Evolutionary conservation across 805 yeast genomes (phyloP).

Genomic region (Teunomyces panamensis): DNA sequence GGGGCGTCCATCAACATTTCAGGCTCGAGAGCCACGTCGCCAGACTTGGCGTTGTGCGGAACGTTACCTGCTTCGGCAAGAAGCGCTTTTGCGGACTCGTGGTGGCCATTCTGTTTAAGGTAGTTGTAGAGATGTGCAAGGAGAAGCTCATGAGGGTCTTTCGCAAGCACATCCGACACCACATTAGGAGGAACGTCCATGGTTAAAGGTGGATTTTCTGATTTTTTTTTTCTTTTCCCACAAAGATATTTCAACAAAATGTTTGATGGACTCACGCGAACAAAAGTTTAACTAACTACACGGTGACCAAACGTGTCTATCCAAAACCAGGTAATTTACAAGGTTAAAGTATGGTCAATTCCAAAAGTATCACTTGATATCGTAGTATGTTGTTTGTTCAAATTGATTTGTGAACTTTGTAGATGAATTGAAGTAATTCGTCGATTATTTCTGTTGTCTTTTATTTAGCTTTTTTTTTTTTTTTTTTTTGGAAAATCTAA

Average conservation of each 20-base stretch:
- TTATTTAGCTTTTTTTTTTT: no score
- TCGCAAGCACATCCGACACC: slow-evolving; percentile 23
- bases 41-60: slow-evolving; percentile 19
- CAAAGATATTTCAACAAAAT: neutral
- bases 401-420: no score
- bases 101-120: slow-evolving; percentile 43
- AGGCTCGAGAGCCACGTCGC: slow-evolving; percentile 11
- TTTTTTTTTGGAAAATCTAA: no score
- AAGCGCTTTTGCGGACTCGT: slow-evolving; percentile 50
- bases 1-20: slow-evolving; percentile 31
- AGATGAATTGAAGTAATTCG: no score
- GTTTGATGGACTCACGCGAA: neutral
- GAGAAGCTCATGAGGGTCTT: slow-evolving; percentile 47
- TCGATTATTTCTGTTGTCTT: no score
- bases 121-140: slow-evolving; percentile 54
- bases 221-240: neutral
- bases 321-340: no score
- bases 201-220: neutral
- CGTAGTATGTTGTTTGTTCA: no score
- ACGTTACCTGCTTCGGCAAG: slow-evolving; percentile 41
- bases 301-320: no score
- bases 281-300: no score
- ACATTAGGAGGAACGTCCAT: slow-evolving; percentile 8
- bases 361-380: no score
- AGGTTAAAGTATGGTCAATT: no score